Conservation (phyloP, 352 stramenopile genomes). For the Peronospora tabacina region DNA sequence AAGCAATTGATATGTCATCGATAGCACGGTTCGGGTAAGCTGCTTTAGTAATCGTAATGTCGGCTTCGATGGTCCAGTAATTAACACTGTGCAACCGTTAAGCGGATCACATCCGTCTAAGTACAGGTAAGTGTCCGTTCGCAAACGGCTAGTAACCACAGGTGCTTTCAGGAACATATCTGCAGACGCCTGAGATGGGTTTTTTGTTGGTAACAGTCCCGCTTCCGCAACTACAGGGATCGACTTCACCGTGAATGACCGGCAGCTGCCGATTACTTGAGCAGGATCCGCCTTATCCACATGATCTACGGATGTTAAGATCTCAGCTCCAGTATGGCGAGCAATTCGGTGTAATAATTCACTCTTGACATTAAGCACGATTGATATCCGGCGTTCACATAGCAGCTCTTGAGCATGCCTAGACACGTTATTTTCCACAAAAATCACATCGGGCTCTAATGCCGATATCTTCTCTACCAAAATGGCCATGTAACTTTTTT, state of each 20-base stretch:
- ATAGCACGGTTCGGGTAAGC: conserved; percentile 86
- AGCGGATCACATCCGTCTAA: conserved; percentile 92
- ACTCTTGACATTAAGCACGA: conserved; percentile 93
- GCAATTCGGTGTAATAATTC: conserved; percentile 89
- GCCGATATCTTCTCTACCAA: conserved; percentile 94
- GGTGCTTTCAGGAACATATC: conserved; percentile 25
- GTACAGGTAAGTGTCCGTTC: conserved; percentile 88
- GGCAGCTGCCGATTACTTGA: conserved; percentile 55
- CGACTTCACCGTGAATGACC: conserved; percentile 62
- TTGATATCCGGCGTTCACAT: conserved; percentile 82
- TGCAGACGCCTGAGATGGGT: conserved; percentile 25
- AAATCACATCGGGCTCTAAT: conserved; percentile 92
- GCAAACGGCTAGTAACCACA: conserved; percentile 24
- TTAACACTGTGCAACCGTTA: conserved; percentile 90
- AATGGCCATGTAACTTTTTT: conserved; percentile 96
- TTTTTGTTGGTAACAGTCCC: conserved; percentile 22
- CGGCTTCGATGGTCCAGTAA: conserved; percentile 84
- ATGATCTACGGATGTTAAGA: conserved; percentile 91
- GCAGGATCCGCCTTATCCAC: conserved; percentile 55
- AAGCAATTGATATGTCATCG: conserved; percentile 93
- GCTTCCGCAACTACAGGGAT: conserved; percentile 40
- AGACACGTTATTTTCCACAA: conserved; percentile 88
- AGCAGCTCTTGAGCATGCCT: conserved; percentile 91
- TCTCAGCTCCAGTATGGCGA: conserved; percentile 87
- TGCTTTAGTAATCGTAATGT: conserved; percentile 90